These are phyloP conservation scores for Trifolium pratense DNA, from an alignment of 306 rosid species.

Conservation along the genomic window DNA sequence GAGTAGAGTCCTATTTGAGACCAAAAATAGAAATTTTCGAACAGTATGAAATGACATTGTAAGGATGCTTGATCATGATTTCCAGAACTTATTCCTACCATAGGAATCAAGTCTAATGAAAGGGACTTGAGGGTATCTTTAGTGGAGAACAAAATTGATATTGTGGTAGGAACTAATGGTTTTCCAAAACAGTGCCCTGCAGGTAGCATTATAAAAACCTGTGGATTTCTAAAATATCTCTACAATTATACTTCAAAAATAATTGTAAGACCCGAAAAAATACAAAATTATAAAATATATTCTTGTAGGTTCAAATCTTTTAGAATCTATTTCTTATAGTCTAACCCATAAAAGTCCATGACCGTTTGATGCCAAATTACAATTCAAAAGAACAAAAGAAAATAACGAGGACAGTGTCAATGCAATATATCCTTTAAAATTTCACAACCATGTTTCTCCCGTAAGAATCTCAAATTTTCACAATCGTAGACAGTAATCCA, in stretches of 20 bases:
- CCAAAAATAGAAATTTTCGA: background rate
- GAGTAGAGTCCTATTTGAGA: conserved; percentile 24
- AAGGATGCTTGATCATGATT: conserved; percentile 11
- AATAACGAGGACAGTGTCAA: background rate
- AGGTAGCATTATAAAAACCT: background rate
- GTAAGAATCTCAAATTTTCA: background rate
- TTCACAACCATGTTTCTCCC: background rate
- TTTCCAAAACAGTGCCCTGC: background rate
- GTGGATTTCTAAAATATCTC: conserved; percentile 7
- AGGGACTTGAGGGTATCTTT: conserved; percentile 2
- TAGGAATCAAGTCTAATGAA: background rate
- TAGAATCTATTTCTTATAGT: background rate
- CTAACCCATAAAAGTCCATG: background rate
- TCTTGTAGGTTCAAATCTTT: background rate
- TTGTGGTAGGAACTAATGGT: too few species aligned
- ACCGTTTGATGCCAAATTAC: background rate
- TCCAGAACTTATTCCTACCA: background rate
- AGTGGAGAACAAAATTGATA: background rate
- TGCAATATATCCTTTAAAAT: background rate
- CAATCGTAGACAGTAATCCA: background rate
- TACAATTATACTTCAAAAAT: background rate
- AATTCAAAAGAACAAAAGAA: background rate
- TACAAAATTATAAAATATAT: background rate
- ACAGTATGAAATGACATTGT: conserved; percentile 1
- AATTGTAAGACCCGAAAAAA: background rate